Conservation (phyloP, 2,329 filamentous ascomycete species). For the Pseudogymnoascus sp. region DNA sequence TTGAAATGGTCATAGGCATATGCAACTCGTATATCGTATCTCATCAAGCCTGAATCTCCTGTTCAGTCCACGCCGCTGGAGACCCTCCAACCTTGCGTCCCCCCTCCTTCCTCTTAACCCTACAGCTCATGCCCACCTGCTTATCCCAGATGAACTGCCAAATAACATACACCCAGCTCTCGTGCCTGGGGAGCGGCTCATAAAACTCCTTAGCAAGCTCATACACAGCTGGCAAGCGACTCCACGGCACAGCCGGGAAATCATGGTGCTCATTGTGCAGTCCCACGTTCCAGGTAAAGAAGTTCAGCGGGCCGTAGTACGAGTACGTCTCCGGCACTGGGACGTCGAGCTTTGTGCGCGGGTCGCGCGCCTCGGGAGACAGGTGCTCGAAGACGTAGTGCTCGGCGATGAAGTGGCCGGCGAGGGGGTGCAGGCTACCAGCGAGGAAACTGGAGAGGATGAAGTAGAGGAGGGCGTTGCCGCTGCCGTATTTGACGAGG, state of each 20-base stretch:
- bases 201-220: constrained; percentile 87
- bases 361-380: constrained; percentile 42
- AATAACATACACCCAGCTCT: constrained; percentile 86
- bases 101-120: constrained; percentile 85
- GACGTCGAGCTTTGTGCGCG: constrained; percentile 40
- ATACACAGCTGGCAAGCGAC: constrained; percentile 67
- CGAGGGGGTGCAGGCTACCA: constrained; percentile 86
- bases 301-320: constrained; percentile 90
- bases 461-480: constrained; percentile 69
- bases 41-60: constrained; percentile 56
- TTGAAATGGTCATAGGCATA: neutral
- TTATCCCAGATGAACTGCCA: constrained; percentile 94
- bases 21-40: constrained; percentile 11
- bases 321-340: constrained; percentile 88
- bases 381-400: constrained; percentile 72
- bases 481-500: constrained; percentile 53
- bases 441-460: constrained; percentile 87
- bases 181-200: constrained; percentile 73
- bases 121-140: constrained; percentile 80
- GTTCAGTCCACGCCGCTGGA: constrained; percentile 52
- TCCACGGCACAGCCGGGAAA: constrained; percentile 96
- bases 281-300: constrained; percentile 93
- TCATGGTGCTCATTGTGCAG: constrained; percentile 99
- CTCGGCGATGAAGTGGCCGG: constrained; percentile 97
- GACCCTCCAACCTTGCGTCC: constrained; percentile 46